phyloP scores from a whole-genome alignment of 176 grass and related monocot species.

The Avena eriantha region DNA sequence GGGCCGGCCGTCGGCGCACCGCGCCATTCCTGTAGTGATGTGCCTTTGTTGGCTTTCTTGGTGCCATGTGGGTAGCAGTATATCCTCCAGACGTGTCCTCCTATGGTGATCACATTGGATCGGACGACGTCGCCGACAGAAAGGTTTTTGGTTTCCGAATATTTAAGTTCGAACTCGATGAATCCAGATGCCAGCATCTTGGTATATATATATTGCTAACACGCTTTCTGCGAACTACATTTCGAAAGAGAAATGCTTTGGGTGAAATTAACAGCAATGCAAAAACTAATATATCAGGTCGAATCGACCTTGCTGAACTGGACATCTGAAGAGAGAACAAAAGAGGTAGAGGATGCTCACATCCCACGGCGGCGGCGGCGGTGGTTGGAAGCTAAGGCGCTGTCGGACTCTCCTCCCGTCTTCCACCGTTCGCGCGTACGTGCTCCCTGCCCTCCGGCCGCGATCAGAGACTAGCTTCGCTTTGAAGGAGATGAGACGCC shows the following conservation, averaged over 20 bases:
- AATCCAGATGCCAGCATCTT: conserved; percentile 3
- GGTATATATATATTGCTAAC: not conserved
- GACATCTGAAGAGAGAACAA: not conserved
- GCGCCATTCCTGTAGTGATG: too few relatives aligned
- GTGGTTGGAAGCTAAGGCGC: not conserved
- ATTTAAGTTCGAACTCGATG: conserved; percentile 6
- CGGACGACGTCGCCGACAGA: not conserved
- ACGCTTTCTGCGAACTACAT: not conserved
- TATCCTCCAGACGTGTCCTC: not conserved
- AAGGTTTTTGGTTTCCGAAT: not conserved
- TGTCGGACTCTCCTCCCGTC: not conserved
- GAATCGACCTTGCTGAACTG: not conserved
- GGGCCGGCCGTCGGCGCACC: too few relatives aligned
- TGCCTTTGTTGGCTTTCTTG: not conserved
- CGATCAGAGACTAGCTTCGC: not conserved
- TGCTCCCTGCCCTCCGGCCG: not conserved
- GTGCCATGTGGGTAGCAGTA: not conserved
- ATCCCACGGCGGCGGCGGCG: not conserved
- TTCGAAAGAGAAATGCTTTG: not conserved
- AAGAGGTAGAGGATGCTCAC: not conserved
- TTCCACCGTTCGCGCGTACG: not conserved
- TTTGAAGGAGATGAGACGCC: not conserved
- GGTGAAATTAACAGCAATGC: not conserved
- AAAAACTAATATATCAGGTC: not conserved
- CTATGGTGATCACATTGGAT: not conserved